Conservation (phyloP, 306 rosid genomes). For the Rosa multiflora region DNA sequence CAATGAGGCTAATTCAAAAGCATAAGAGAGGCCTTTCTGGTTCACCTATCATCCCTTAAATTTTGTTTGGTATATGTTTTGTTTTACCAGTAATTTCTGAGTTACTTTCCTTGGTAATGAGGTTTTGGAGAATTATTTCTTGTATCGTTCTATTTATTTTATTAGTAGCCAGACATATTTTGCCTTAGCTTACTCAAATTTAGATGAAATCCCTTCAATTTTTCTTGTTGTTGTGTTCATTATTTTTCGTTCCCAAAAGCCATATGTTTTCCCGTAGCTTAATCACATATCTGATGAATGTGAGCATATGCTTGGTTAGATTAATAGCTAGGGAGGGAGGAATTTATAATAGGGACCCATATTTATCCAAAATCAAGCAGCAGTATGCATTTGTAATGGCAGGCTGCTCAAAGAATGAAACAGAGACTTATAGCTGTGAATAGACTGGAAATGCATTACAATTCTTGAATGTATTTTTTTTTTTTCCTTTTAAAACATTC, state of each 20-base stretch:
- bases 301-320: background rate
- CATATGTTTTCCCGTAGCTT: background rate
- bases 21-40: slow-evolving; percentile 2
- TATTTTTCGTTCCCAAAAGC: background rate
- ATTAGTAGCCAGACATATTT: slow-evolving; percentile 1
- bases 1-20: background rate
- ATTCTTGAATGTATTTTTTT: background rate
- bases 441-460: background rate
- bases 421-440: background rate
- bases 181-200: background rate
- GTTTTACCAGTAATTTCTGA: background rate
- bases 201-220: background rate
- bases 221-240: background rate
- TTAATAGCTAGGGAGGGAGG: background rate
- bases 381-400: slow-evolving; percentile 1
- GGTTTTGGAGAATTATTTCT: background rate
- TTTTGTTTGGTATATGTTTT: slow-evolving; percentile 4
- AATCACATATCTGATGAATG: background rate
- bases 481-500: background rate
- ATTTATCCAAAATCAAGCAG: slow-evolving; percentile 5
- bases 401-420: slow-evolving; percentile 11
- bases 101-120: slow-evolving; percentile 19
- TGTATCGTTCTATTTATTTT: background rate
- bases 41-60: slow-evolving; percentile 15
- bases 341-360: background rate